Percentiles rank a stretch among this genome's conserved stretches.
Evolutionary conservation across 768 basidiomycete genomes (phyloP).

Genomic region (Nevesoporus exiguus): DNA sequence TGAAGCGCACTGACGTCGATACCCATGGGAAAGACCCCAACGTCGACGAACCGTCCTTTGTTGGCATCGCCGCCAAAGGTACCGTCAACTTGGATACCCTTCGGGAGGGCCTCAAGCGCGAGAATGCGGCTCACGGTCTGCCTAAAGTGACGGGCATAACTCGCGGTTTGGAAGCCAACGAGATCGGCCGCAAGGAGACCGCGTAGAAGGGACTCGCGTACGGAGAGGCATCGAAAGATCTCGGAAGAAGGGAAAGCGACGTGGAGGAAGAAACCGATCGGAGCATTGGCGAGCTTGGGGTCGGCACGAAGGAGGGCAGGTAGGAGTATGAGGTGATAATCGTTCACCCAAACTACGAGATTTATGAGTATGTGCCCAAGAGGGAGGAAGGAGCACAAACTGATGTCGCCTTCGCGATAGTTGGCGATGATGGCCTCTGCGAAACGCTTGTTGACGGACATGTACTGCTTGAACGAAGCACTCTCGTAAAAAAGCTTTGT

Average conservation of each 20-base stretch:
- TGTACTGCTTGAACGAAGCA: constrained; percentile 79
- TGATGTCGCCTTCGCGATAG: constrained; percentile 87
- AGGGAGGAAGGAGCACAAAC: constrained; percentile 24
- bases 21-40: constrained; percentile 88
- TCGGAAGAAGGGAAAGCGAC: constrained; percentile 95
- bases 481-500: constrained; percentile 80
- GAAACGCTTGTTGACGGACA: constrained; percentile 86
- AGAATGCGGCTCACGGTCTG: constrained; percentile 82
- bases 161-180: constrained; percentile 88
- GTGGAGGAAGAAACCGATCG: constrained; percentile 89
- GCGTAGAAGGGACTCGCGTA: constrained; percentile 70
- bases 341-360: constrained; percentile 72
- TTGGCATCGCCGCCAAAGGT: constrained; percentile 8
- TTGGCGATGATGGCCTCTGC: constrained; percentile 77
- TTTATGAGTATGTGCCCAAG: constrained; percentile 4
- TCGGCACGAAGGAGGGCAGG: constrained; percentile 77
- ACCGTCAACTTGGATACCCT: constrained; percentile 66
- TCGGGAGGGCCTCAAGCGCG: constrained; percentile 76
- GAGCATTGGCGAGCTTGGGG: constrained; percentile 41
- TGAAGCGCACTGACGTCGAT: constrained; percentile 73
- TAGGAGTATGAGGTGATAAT: constrained; percentile 95
- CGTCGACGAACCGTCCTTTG: constrained; percentile 68
- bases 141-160: constrained; percentile 78
- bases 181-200: constrained; percentile 94
- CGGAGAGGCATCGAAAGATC: constrained; percentile 89